Evolutionary conservation across 2,329 filamentous ascomycete genomes (phyloP).

Genomic region (Sporothrix pseudoabietina): DNA sequence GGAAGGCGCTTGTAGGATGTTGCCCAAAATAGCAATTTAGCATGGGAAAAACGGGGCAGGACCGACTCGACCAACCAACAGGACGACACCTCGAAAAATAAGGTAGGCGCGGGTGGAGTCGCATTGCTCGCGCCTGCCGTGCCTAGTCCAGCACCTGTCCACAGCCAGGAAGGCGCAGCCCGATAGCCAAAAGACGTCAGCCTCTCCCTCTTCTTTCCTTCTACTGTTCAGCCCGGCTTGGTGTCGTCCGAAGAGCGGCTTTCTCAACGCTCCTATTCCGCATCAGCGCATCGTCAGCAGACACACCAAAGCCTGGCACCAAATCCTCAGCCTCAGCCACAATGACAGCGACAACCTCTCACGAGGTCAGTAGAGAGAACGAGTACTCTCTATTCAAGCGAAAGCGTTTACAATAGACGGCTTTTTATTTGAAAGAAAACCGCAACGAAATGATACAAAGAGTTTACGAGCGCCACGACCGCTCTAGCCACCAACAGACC

Average conservation of each 20-base stretch:
- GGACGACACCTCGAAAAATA: neutral
- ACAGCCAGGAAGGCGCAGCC: conserved; percentile 19
- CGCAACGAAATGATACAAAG: neutral
- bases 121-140: conserved; percentile 12
- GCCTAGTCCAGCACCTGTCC: neutral
- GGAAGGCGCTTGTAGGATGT: conserved; percentile 5
- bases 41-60: conserved; percentile 8
- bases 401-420: neutral
- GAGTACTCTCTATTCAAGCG: neutral
- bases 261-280: neutral
- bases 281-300: neutral
- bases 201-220: conserved; percentile 1
- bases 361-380: neutral
- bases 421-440: neutral
- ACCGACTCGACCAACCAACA: neutral
- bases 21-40: conserved; percentile 19
- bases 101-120: conserved; percentile 3
- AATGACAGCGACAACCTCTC: neutral
- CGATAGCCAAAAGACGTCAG: neutral
- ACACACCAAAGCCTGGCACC: neutral
- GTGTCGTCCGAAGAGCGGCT: neutral
- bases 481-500: neutral
- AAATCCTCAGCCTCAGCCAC: neutral
- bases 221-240: neutral
- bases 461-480: neutral